A percentile compares a stretch with the other conserved stretches of the same genome.
phyloP scores from a whole-genome alignment of 2,329 filamentous ascomycete genomes.

The Sporothrix humicola region DNA sequence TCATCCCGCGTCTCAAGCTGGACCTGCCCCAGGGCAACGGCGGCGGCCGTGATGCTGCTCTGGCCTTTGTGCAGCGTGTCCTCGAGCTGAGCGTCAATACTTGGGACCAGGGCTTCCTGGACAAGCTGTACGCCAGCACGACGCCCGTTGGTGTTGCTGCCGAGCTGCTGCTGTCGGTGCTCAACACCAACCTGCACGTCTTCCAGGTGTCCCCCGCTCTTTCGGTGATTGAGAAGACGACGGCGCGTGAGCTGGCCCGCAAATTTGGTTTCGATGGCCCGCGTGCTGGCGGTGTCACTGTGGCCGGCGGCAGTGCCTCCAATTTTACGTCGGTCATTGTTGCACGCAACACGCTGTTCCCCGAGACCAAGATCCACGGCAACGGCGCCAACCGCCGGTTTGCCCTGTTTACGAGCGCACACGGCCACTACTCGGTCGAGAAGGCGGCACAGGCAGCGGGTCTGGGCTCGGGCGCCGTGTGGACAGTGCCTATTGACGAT shows the following conservation, averaged over 20 bases:
- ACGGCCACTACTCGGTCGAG: constrained; percentile 93
- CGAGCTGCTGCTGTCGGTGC: constrained; percentile 79
- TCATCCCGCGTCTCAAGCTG: constrained; percentile 62
- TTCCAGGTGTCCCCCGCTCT: constrained; percentile 92
- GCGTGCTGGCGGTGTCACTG: constrained; percentile 74
- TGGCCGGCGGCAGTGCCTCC: constrained; percentile 82
- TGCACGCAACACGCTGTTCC: constrained; percentile 84
- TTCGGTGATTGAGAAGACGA: constrained; percentile 85
- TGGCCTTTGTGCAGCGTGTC: constrained; percentile 72
- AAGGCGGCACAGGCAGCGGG: constrained; percentile 93
- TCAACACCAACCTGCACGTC: constrained; percentile 95
- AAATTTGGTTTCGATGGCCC: constrained; percentile 78
- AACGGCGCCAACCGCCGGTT: constrained; percentile 67
- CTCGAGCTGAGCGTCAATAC: constrained; percentile 92
- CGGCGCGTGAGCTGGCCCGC: constrained; percentile 71
- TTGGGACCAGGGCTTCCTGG: constrained; percentile 96
- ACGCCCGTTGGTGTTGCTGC: constrained; percentile 84
- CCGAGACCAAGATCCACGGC: constrained; percentile 74
- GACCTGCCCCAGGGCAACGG: constrained; percentile 62
- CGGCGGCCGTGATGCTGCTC: constrained; percentile 72
- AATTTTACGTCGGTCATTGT: constrained; percentile 86
- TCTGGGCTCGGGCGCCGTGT: constrained; percentile 76
- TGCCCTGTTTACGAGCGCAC: constrained; percentile 83
- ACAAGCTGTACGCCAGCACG: constrained; percentile 92
- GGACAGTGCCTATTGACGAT: constrained; percentile 74